phyloP scores from a whole-genome alignment of 1,284 basidiomycete species.

The Singerocomus rubriflavus region DNA sequence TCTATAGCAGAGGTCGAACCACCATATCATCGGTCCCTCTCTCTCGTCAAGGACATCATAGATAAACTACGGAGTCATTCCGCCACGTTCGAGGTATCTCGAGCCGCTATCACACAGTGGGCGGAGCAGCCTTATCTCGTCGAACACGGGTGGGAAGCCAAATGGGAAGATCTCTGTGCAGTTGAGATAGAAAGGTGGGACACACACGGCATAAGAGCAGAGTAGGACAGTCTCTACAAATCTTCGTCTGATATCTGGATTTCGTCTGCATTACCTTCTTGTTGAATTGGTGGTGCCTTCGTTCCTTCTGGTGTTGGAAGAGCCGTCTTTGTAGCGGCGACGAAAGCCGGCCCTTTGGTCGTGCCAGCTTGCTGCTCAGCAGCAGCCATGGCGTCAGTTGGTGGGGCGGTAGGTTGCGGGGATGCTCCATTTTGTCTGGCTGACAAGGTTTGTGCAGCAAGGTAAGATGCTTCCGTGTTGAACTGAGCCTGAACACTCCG shows the following conservation, averaged over 20 bases:
- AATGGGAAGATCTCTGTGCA: conserved; percentile 73
- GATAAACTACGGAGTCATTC: conserved; percentile 60
- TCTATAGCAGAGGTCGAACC: conserved; percentile 53
- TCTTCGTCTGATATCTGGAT: conserved; percentile 84
- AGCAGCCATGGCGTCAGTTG: conserved; percentile 69
- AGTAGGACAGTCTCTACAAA: conserved; percentile 30
- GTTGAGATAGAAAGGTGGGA: conserved; percentile 73
- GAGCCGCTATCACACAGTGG: conserved; percentile 60
- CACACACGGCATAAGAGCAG: conserved; percentile 18
- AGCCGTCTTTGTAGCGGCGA: conserved; percentile 55
- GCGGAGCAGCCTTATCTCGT: conserved; percentile 60
- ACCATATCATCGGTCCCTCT: conserved; percentile 67
- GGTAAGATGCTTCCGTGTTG: conserved; percentile 92
- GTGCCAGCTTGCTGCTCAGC: conserved; percentile 52
- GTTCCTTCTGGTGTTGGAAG: conserved; percentile 33
- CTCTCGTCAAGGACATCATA: conserved; percentile 53
- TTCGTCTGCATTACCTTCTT: conserved; percentile 65
- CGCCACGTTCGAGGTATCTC: conserved; percentile 63
- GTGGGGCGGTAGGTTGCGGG: conserved; percentile 54
- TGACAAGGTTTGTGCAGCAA: conserved; percentile 81
- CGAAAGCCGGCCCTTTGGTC: conserved; percentile 57
- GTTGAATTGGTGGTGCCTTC: conserved; percentile 27
- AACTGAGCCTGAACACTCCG: conserved; percentile 97
- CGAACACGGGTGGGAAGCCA: conserved; percentile 62
- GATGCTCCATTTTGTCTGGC: conserved; percentile 54